These are phyloP conservation scores for Acacia pycnantha DNA, from an alignment of 331 rosid genomes.

Conservation along the genomic window DNA sequence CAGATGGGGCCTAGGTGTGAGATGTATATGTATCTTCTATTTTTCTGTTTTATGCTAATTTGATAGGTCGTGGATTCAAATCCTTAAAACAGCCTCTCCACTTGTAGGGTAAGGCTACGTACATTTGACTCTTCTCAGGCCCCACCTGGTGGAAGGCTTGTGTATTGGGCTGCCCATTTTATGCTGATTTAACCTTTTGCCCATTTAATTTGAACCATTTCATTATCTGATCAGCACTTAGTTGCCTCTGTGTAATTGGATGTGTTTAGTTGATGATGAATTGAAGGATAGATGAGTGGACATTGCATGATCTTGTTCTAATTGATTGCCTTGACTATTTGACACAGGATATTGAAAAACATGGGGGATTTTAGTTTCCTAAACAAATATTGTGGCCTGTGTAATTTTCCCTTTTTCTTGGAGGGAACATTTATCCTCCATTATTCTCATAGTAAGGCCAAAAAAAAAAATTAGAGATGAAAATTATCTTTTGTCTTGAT, in stretches of 20 bases:
- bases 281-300: neutral
- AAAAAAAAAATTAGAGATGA: neutral
- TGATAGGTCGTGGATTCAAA: no score
- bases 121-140: no score
- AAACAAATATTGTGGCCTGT: neutral
- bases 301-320: neutral
- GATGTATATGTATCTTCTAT: neutral
- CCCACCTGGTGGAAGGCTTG: no score
- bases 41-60: neutral
- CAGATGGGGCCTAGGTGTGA: constrained; percentile 58
- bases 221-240: constrained; percentile 6
- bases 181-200: neutral
- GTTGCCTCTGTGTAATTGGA: neutral
- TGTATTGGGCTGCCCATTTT: neutral
- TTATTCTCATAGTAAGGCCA: neutral
- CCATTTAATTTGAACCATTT: constrained; percentile 15
- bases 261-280: neutral
- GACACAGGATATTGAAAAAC: neutral
- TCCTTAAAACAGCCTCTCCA: no score
- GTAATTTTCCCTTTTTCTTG: neutral
- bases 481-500: neutral
- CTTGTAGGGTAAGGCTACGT: no score
- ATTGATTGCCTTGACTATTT: constrained; percentile 4
- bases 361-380: neutral
- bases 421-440: neutral